A percentile compares a stretch with the other conserved stretches of the same genome.
Evolutionary conservation across 129 eudicot species (phyloP).

Genomic region (Deinandra increscens): DNA sequence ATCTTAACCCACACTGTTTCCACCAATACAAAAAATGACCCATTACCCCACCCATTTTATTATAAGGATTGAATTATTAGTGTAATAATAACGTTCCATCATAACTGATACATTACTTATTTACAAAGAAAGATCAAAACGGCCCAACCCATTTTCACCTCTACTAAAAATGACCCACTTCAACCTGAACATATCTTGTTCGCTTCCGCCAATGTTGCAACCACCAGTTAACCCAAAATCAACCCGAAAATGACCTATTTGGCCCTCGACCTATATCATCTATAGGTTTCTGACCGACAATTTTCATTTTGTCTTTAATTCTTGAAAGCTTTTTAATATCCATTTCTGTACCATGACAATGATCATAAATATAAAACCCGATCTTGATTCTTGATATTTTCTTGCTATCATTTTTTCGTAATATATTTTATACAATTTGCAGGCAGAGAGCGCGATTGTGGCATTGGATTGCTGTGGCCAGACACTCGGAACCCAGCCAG

Average conservation of each 20-base stretch:
- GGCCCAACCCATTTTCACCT: not conserved
- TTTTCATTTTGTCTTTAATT: too few relatives aligned
- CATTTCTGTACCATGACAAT: not conserved
- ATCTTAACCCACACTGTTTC: not conserved
- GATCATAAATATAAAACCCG: not conserved
- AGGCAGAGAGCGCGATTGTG: slow-evolving; percentile 92
- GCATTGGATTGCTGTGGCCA: slow-evolving; percentile 93
- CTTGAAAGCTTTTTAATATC: not conserved
- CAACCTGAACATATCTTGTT: too few relatives aligned
- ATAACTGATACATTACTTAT: not conserved
- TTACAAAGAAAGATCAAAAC: not conserved
- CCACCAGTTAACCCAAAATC: too few relatives aligned
- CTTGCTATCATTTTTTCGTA: not conserved
- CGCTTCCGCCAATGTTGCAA: too few relatives aligned
- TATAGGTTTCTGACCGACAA: not conserved
- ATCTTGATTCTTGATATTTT: not conserved
- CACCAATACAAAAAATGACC: not conserved
- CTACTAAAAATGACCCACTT: too few relatives aligned
- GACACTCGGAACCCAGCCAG: slow-evolving; percentile 73
- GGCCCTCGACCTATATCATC: not conserved
- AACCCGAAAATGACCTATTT: too few relatives aligned
- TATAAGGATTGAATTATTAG: not conserved
- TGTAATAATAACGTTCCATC: not conserved
- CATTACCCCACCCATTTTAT: not conserved
- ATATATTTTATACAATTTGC: slow-evolving; percentile 18